phyloP scores from a whole-genome alignment of 257 asterid species.

The Pogostemon cablin region DNA sequence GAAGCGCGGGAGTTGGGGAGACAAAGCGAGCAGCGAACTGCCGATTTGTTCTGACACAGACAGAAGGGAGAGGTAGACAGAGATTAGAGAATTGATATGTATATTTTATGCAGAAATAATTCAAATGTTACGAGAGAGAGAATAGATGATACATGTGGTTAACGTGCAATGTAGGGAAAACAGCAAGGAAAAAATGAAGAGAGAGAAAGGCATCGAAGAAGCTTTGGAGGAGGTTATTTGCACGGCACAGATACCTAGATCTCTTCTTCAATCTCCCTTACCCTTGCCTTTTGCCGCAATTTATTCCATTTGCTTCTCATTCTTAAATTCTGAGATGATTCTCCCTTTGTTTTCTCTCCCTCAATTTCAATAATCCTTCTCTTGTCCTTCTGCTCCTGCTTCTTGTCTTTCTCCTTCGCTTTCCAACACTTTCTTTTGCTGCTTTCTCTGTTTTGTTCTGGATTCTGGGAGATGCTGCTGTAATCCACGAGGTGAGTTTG shows the following conservation, averaged over 20 bases:
- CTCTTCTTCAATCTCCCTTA: constrained; percentile 67
- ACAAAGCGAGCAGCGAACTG: constrained; percentile 26
- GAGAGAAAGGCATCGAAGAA: constrained; percentile 55
- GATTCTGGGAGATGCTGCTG: constrained; percentile 30
- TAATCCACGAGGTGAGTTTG: constrained; percentile 45
- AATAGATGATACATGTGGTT: constrained; percentile 54
- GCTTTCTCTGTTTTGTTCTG: constrained; percentile 32
- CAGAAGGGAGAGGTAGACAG: constrained; percentile 30
- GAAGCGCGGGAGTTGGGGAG: constrained; percentile 40
- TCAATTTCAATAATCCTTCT: constrained; percentile 27
- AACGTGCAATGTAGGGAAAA: constrained; percentile 86
- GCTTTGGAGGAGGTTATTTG: constrained; percentile 77
- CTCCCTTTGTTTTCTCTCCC: constrained; percentile 32
- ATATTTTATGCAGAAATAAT: constrained; percentile 34
- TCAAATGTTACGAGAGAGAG: constrained; percentile 36
- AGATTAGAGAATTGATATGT: constrained; percentile 34
- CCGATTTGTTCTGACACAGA: constrained; percentile 36
- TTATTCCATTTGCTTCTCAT: constrained; percentile 59
- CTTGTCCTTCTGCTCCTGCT: constrained; percentile 31
- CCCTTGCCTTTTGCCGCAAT: constrained; percentile 87
- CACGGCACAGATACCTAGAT: constrained; percentile 97
- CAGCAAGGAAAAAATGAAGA: constrained; percentile 51
- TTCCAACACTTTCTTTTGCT: constrained; percentile 20
- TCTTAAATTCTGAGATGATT: constrained; percentile 41
- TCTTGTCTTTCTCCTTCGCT: constrained; percentile 26